phyloP scores from a whole-genome alignment of 2,329 filamentous ascomycete species.

The Volutella citrinella region DNA sequence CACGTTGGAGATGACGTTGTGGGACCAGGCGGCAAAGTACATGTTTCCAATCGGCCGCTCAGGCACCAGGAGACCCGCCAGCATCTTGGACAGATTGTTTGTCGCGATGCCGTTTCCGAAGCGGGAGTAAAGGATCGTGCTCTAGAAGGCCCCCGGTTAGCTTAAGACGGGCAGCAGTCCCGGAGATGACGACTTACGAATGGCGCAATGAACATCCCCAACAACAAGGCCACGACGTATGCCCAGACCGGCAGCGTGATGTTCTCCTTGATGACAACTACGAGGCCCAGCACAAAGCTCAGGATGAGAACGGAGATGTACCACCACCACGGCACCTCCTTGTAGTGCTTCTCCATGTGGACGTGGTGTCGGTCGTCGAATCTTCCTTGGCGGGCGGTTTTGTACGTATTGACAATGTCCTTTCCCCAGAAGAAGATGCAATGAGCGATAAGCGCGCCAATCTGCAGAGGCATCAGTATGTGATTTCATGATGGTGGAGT shows the following conservation, averaged over 20 bases:
- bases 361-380: constrained; percentile 50
- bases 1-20: constrained; percentile 50
- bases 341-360: constrained; percentile 51
- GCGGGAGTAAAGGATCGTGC: constrained; percentile 48
- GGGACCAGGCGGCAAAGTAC: constrained; percentile 58
- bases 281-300: constrained; percentile 44
- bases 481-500: rapidly evolving
- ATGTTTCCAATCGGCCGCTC: constrained; percentile 53
- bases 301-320: constrained; percentile 38
- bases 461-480: constrained; percentile 30
- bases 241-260: constrained; percentile 46
- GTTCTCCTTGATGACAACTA: constrained; percentile 44
- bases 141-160: too few relatives aligned
- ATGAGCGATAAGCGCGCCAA: constrained; percentile 53
- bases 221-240: constrained; percentile 42
- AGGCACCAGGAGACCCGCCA: constrained; percentile 50
- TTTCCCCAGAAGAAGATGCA: constrained; percentile 53
- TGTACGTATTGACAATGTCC: constrained; percentile 47
- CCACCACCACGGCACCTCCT: constrained; percentile 49
- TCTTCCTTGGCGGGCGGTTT: constrained; percentile 39
- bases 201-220: constrained; percentile 47
- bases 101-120: constrained; percentile 57
- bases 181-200: constrained; percentile 34
- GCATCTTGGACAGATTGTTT: constrained; percentile 57
- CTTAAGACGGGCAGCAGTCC: too few relatives aligned